phyloP scores from a whole-genome alignment of 257 asterid genomes.

The Linderniella brevidens region DNA sequence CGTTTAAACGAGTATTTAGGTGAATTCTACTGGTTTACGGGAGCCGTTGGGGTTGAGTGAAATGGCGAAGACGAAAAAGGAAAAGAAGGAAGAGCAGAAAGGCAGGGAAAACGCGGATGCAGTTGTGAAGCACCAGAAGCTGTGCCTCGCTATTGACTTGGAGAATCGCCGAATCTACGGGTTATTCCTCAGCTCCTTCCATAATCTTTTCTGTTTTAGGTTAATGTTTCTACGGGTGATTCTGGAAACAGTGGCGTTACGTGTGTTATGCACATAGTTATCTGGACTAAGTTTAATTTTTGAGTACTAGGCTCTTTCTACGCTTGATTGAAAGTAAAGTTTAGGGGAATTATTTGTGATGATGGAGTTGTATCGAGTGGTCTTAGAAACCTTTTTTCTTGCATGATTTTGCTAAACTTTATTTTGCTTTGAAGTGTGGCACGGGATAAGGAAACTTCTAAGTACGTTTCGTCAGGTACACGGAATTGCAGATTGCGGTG shows the following conservation, averaged over 20 bases:
- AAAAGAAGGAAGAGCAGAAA: slow-evolving; percentile 76
- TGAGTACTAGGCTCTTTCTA: too few relatives aligned
- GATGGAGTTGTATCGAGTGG: too few relatives aligned
- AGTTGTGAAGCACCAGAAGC: slow-evolving; percentile 90
- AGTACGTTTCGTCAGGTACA: slow-evolving; percentile 41
- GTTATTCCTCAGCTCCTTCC: slow-evolving; percentile 14
- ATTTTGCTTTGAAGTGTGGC: too few relatives aligned
- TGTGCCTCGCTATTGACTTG: slow-evolving; percentile 81
- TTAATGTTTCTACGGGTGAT: too few relatives aligned
- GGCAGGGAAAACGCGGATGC: slow-evolving; percentile 64
- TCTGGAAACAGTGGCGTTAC: too few relatives aligned
- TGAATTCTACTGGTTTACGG: not conserved
- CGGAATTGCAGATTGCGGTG: slow-evolving; percentile 73
- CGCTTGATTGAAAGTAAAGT: too few relatives aligned
- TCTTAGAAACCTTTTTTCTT: too few relatives aligned
- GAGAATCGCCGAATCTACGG: slow-evolving; percentile 78
- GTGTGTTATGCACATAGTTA: too few relatives aligned
- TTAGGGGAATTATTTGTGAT: too few relatives aligned
- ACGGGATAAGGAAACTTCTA: not conserved
- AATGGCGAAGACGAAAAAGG: slow-evolving; percentile 90
- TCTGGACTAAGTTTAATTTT: too few relatives aligned
- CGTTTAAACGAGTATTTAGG: not conserved
- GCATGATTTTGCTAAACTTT: too few relatives aligned
- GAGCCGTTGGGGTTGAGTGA: not conserved
- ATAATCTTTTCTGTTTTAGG: not conserved